Conservation (phyloP, 352 stramenopile species). For the Detonula confervacea region DNA sequence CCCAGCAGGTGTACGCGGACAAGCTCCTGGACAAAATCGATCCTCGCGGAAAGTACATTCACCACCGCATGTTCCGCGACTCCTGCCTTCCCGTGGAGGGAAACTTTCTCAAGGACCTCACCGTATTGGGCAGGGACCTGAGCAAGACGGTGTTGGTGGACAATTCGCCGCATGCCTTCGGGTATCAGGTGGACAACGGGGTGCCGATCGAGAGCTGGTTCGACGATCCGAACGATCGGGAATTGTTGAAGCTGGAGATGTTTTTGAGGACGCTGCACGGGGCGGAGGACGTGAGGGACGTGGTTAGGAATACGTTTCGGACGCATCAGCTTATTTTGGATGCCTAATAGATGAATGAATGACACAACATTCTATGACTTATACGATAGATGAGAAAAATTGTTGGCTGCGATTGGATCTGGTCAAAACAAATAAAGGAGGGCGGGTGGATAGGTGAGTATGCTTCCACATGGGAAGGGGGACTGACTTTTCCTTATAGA, state of each 20-base stretch:
- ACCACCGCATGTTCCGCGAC: constrained; percentile 94
- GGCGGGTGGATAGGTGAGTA: too few species aligned
- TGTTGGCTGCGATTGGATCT: not conserved
- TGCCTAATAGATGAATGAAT: too few species aligned
- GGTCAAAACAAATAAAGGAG: too few species aligned
- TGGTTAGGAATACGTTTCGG: constrained; percentile 70
- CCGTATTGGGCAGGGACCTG: constrained; percentile 93
- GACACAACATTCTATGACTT: not conserved
- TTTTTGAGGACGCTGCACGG: constrained; percentile 91
- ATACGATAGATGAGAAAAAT: too few species aligned
- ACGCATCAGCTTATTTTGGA: constrained; percentile 42
- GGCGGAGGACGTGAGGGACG: constrained; percentile 64
- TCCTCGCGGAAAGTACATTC: constrained; percentile 87
- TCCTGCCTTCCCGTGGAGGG: constrained; percentile 95
- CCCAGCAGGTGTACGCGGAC: constrained; percentile 94
- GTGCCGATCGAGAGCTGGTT: constrained; percentile 99
- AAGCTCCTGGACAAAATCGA: constrained; percentile 97
- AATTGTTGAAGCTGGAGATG: constrained; percentile 94
- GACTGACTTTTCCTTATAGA: too few species aligned
- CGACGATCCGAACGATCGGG: constrained; percentile 94
- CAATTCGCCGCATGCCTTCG: constrained; percentile 97
- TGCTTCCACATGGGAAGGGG: too few species aligned
- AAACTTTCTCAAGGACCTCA: constrained; percentile 99
- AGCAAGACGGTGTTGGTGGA: constrained; percentile 92
- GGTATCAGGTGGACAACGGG: constrained; percentile 98